Evolutionary conservation across 2,329 filamentous ascomycete species (phyloP), one percentile per base, ranked within the genome.

Genomic region (Paecilomyces variotii): DNA sequence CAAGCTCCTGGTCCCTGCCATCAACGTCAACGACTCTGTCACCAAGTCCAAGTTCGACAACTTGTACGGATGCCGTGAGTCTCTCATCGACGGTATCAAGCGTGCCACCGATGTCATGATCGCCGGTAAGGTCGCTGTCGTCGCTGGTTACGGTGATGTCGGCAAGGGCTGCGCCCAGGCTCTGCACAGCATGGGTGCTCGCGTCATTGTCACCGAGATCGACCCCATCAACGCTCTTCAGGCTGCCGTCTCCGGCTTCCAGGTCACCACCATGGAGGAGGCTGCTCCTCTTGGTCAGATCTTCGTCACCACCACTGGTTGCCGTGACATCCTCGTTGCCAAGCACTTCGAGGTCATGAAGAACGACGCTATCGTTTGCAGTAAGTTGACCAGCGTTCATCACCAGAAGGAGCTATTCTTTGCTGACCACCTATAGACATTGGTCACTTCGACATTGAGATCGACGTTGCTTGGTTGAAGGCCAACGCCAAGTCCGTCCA

Each of bases 41-140:
- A 99, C 94, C 80, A 99, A 97, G 88, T 96, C 91, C 82, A 99
- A 99, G 87, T 99, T 99, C 78, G 94, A 97, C 87, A 99, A 99
- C 88, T 83, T 97, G 67, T 99, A 97, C 86, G 93, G 94, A 75
- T 97, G 94, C 91, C 88, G 91, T 77, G 94, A 97, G 84, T 97
- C 93, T 65, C 89, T 99, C 71, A 87, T 99, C 73, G 94, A 99
- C 79, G 94, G 94, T 78, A 97, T 99, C 87, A 99, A 97, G 90
- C 93, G 93, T 83, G 93, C 94, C 71, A 99, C 94, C 79, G 93
- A 99, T 83, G 94, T 97, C 80, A 99, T 99, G 94, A 93, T 97
- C 84, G 94, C 94, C 74, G 94, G 94, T 79, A 97, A 99, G 89
- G 87, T 97, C 72, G 91, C 90, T 67, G 92, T 97, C 68, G 94